Base-by-base conservation (phyloP, 352 stramenopile species). In the Phytophthora fragariae region DNA sequence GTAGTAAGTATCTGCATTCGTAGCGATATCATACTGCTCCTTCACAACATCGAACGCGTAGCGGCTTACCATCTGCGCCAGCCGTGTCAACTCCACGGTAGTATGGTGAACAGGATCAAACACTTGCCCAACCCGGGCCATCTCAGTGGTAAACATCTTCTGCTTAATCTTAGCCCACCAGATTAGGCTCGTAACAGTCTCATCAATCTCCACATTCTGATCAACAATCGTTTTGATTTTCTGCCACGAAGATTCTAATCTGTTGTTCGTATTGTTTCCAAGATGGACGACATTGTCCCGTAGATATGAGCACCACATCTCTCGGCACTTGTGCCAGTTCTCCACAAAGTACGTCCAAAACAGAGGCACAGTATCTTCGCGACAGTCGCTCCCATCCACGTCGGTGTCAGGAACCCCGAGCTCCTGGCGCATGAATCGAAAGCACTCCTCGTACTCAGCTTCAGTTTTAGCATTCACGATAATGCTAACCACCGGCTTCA, bases 21-120 rank as follows among this genome's bases (percentile, higher is more conserved):
- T 7, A 3, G 37, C 35, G 2, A 55, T 41, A 6, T 68, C 35
- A 12, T 37, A 61, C 37, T 68, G 37, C 24, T 56, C 27, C 17
- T 62, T 68, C 1, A 61, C 39, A 14, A 62, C 55, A 24, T 56
- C 62, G 15, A 56, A 68, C 14, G 62, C 62, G 14, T 68, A 29
- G 2, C 14, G 27, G 3, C 62, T 69, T 2, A 68, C 39, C 3
- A 37, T 35, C n/a, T 62, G 61, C 0, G 21, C 62, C 33, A 61
- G 37, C 11, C 5, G n/a, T 2, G n/a, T 17, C 37, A 68, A 55
- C 67, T 69, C 11, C 41, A 19, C 21, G 24, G 2, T 35, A 1
- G 61, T 53, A 15, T 47, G 61, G 1, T 60, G 61, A 3, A 54
- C 17, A 5, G 52, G 27, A 14, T 68, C 37, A 2, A n/a, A 53